Evolutionary conservation across 306 rosid genomes (phyloP), one percentile per base, ranked within the genome.

Genomic region (Cucurbita ficifolia): DNA sequence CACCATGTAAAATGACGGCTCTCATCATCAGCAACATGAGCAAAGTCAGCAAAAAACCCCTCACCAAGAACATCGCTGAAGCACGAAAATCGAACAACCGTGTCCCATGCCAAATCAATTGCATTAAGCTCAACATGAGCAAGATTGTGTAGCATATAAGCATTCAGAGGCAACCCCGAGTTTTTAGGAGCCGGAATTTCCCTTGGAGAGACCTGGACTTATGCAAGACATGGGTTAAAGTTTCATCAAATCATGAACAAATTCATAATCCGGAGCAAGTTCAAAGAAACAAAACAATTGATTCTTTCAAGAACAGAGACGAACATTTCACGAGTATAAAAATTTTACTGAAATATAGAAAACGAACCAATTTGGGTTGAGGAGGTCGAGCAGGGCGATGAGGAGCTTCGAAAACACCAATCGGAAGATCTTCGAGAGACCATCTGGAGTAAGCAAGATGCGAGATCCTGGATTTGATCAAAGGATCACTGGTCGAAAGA

Each of bases 121-220:
- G 98, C 98, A 80, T 93, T 93, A 45, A 93, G 91, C 86, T 93
- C 98, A 67, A 93, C 97, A 45, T 93, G 97, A 50, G 98, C 98
- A 48, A 90, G 88, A 82, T 88, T 93, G 80, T 93, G 98, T 64
- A 93, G 93, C 96, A 90, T 82, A 53, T 93, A 90, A 65, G 96
- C 96, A 86, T 93, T 88, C 53, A 93, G 90, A 57, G 98, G 98
- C 87, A 90, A 84, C 62, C 90, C 92, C 7, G 98, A 88, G 77
- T 81, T 78, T 74, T 88, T 93, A 33, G 98, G 97, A 45, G 89
- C 77, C 5, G 98, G 98, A 79, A 90, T 87, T 73, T 93, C 96
- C 90, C 84, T 93, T 0, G 92, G 85, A 18, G 92, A 82, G 73
- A 93, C 98, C 98, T 93, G 79, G 76, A 83, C 5, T 60, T 81